Evolutionary conservation across 345 rosid species (phyloP).

Genomic region (Pistacia vera): DNA sequence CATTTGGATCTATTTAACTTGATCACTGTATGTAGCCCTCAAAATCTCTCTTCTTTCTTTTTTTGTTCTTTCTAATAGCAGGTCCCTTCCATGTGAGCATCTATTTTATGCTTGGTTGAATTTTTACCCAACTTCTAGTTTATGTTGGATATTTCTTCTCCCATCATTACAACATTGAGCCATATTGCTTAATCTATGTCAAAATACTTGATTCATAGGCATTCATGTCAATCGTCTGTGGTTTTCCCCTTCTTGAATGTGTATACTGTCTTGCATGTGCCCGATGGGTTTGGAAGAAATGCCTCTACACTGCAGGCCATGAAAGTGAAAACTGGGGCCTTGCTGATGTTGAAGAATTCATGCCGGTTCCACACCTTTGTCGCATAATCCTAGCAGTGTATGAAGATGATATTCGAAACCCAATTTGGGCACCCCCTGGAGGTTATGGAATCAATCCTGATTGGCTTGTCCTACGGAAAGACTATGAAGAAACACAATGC

Average conservation of each 20-base stretch:
- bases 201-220: slow-evolving; percentile 46
- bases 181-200: slow-evolving; percentile 18
- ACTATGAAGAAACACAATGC: slow-evolving; percentile 67
- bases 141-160: not conserved
- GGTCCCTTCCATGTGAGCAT: not conserved
- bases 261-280: slow-evolving; percentile 87
- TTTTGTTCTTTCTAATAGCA: not conserved
- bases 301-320: slow-evolving; percentile 83
- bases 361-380: slow-evolving; percentile 78
- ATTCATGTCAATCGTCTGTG: slow-evolving; percentile 80
- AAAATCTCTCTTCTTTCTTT: too few species aligned
- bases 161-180: not conserved
- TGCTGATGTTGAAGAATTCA: slow-evolving; percentile 75
- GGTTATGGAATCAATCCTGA: slow-evolving; percentile 83
- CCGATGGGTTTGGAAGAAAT: slow-evolving; percentile 90
- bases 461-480: slow-evolving; percentile 59
- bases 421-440: slow-evolving; percentile 87
- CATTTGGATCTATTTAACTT: not conserved
- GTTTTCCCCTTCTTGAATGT: slow-evolving; percentile 82
- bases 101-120: not conserved
- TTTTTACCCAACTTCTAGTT: not conserved
- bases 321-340: slow-evolving; percentile 91
- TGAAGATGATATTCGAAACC: slow-evolving; percentile 75
- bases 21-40: too few species aligned
- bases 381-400: slow-evolving; percentile 71